Base-by-base conservation (phyloP, 2,329 filamentous ascomycete species). In the Monilinia laxa region DNA sequence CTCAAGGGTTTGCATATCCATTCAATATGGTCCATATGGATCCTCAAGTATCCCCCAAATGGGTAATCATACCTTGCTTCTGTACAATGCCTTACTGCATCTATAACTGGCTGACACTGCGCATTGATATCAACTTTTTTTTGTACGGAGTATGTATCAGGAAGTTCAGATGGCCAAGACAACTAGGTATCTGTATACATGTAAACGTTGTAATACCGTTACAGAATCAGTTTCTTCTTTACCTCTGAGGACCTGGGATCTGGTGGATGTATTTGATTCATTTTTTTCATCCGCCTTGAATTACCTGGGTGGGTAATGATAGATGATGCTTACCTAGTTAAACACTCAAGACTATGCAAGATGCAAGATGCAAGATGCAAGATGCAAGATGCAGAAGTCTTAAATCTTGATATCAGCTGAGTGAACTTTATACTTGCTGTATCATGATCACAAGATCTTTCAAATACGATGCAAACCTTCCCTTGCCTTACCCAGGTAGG, bases 131-230 rank as follows among this genome's bases (percentile, higher is more conserved):
- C 42, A 23, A 51, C n/a, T 23, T 57, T 42, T 11, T 59, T 16
- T 58, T n/a, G n/a, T n/a, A n/a, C n/a, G n/a, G n/a, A n/a, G 25
- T 12, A n/a, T 58, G 31, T 35, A 35, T 47, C 57, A 35, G 18
- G 35, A 42, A 49, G 18, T 35, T 59, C 57, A n/a, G 57, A 59
- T 35, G 57, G 42, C 42, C 42, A 59, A 59, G 57, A 59, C 20
- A 35, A 47, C 42, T 47, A 49, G 28, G 28, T 28, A 2, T 4
- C 28, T 35, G 35, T 59, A 20, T n/a, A 47, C 25, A 20, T 31
- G 20, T 16, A 25, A 28, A 28, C 5, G 42, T 49, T 38, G 25
- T 59, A 49, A 49, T 49, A 42, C 40, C 4, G 57, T 59, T 49
- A 59, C 57, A 59, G 42, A 18, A n/a, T 58, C 9, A 45, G 6